phyloP scores from a whole-genome alignment of 2,329 filamentous ascomycete genomes.

The Thelonectria blattea region DNA sequence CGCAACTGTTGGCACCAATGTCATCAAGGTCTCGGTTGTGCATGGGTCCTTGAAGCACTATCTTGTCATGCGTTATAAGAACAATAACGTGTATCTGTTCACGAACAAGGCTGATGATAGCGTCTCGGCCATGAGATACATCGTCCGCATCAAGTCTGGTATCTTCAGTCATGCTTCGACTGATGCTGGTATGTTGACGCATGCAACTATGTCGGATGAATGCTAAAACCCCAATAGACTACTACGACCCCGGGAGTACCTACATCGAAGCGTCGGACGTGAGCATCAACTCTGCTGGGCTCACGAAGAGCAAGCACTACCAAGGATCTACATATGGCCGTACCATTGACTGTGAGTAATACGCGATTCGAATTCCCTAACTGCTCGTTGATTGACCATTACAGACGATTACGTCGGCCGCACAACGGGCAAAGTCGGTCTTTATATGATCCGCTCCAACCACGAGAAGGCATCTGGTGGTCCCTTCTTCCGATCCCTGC shows the following conservation, averaged over 20 bases:
- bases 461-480: constrained; percentile 49
- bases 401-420: constrained; percentile 47
- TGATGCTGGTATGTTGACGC: constrained; percentile 23
- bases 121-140: constrained; percentile 48
- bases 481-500: constrained; percentile 48
- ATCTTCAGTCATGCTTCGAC: constrained; percentile 38
- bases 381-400: background rate
- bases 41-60: constrained; percentile 45
- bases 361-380: fast-evolving
- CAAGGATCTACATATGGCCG: constrained; percentile 47
- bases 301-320: constrained; percentile 50
- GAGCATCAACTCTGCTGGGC: constrained; percentile 35
- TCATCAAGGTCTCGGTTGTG: constrained; percentile 45
- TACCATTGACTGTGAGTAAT: constrained; percentile 39
- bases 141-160: constrained; percentile 42
- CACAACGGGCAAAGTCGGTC: constrained; percentile 43
- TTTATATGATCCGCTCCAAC: constrained; percentile 48
- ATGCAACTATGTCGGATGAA: fast-evolving
- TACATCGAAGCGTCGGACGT: constrained; percentile 44
- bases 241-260: constrained; percentile 42
- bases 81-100: constrained; percentile 50
- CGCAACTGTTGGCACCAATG: constrained; percentile 33
- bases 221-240: constrained; percentile 25
- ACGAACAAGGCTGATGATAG: constrained; percentile 49
- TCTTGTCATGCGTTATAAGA: constrained; percentile 44